Evolutionary conservation across 768 basidiomycete genomes (phyloP), one percentile per base, ranked within the genome.

Genomic region (Rhodocollybia butyracea): DNA sequence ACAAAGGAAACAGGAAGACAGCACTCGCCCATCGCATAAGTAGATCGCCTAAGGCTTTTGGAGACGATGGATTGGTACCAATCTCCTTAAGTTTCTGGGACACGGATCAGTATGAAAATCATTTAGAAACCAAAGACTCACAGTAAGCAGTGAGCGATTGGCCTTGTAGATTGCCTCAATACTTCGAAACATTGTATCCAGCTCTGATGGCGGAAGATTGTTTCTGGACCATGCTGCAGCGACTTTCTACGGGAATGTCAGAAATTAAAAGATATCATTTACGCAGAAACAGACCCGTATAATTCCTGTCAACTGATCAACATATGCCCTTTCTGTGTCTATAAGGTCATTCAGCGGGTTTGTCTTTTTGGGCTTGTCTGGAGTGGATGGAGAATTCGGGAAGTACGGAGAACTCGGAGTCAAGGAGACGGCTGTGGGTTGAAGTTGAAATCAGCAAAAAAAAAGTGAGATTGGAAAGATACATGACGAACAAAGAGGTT

Each of bases 181-280:
- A 61, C 88, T 86, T 60, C 97, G 80, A 72, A 99, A 99, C 91
- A 98, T 96, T 51, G 79, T 71, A 70, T 99, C 97, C 29, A 99
- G 79, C 60, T 91, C 88, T 7, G 82, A 82, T 15, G 97, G 97
- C 17, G 97, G 97, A 36, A 99, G 86, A 69, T 98, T 98, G 38
- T 86, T 82, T 39, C 94, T 78, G 10, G 95, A 97, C 97, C 97
- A 99, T 46, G 97, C 97, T n/a, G 88, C 87, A 10, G 97, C 97
- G 4, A 97, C 90, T 83, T 90, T 93, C 94, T 98, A 66, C 22
- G 60, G 29, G 46, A 55, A 54, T 13, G 46, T 56, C 65, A 54
- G 59, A 61, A 40, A 54, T 36, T 55, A 27, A 3, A 22, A 22
- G 17, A 26, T 15, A 36, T 4, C 7, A 1, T 19, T 1, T 2